Conservation (phyloP, 2,329 filamentous ascomycete genomes). For the Zarea fungicola region DNA sequence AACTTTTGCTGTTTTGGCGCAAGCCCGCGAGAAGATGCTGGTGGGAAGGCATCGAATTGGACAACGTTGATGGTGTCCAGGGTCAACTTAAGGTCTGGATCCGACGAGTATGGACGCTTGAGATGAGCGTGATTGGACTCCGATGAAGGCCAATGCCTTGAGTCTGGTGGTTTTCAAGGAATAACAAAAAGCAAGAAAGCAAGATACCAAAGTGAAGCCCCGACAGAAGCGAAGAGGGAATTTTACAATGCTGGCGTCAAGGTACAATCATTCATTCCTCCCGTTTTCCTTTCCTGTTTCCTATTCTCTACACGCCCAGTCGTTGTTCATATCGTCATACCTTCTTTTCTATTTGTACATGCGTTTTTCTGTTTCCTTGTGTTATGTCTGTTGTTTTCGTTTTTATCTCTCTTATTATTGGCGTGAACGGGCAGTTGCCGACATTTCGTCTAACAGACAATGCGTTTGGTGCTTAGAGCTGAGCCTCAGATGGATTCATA, state of each 20-base stretch:
- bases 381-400: neutral
- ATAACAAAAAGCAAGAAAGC: neutral
- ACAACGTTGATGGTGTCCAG: conserved; percentile 83
- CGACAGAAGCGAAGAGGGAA: conserved; percentile 1
- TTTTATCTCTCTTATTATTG: too few species aligned
- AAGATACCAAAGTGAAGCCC: conserved; percentile 9
- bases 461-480: too few species aligned
- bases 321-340: neutral
- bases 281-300: conserved; percentile 6
- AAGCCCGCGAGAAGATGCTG: conserved; percentile 95
- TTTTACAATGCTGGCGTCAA: conserved; percentile 12
- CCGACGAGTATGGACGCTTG: conserved; percentile 92
- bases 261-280: conserved; percentile 11
- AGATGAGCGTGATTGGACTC: conserved; percentile 92
- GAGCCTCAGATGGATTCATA: too few species aligned
- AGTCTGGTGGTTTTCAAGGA: neutral
- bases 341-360: neutral
- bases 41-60: conserved; percentile 96
- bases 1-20: conserved; percentile 94
- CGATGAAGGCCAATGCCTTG: conserved; percentile 42
- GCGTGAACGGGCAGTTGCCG: too few species aligned
- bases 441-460: too few species aligned
- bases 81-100: conserved; percentile 98
- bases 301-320: neutral
- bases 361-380: neutral